Evolutionary conservation across 805 yeast species (phyloP), one percentile per base, ranked within the genome.

Genomic region (Sugiyamaella valdiviana): DNA sequence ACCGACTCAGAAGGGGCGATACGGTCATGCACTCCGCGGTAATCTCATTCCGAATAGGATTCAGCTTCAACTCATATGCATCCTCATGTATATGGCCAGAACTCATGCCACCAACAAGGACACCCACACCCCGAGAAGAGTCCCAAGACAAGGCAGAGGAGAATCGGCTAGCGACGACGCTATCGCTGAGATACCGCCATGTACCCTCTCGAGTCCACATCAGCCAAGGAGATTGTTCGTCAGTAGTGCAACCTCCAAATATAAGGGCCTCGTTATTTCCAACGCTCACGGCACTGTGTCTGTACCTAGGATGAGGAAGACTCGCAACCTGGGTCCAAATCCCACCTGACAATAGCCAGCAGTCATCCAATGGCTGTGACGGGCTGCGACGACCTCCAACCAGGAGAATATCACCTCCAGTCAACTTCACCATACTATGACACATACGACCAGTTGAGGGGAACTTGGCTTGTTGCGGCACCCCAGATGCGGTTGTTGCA

Each of bases 301-400:
- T 68, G 37, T 70, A 73, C 44, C 86, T 68, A 4, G 75, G 62
- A 1, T 59, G 55, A 0, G 79, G 77, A 29, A 83, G 52, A 6
- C 65, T 58, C 0, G 61, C 59, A 1, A 66, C 51, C 39, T 59
- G 48, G 1, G 39, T 45, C 88, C 88, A 83, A 3, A 45, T 32
- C 12, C 54, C 58, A 10, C 23, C 24, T 2, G 4, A 44, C 38
- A 73, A 58, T 3, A 62, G 44, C 79, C 80, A 78, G 24, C 67
- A 59, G 42, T 78, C 82, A 4, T 56, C 24, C 20, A 77, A 60
- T 0, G 70, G 65, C 7, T 63, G 60, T 2, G 75, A 73, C 0
- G 95, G 95, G 1, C 79, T 72, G 2, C 73, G 64, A 51, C 95
- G 72, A 2, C 95, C 95, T 2, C 93, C 95, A 29, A 78, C 64